Evolutionary conservation across 2,329 filamentous ascomycete genomes (phyloP).

Genomic region (Moelleriella libera): DNA sequence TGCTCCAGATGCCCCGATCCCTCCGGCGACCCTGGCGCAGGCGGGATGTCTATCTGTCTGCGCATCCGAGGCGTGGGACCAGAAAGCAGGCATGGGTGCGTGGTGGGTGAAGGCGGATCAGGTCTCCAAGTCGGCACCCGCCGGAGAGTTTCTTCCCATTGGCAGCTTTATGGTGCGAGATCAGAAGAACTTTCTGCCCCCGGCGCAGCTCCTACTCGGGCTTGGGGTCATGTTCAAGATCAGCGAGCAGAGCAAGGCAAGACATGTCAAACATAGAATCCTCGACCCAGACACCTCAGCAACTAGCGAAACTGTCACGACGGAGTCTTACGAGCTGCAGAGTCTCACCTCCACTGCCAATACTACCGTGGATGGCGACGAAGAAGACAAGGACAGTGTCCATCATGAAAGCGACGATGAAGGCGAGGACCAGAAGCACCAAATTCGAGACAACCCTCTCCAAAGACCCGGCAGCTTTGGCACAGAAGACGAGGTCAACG

Average conservation of each 20-base stretch:
- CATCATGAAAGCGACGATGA: conserved; percentile 11
- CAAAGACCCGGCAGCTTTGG: conserved; percentile 13
- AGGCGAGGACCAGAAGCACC: conserved; percentile 9
- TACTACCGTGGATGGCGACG: conserved; percentile 12
- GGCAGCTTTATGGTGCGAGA: conserved; percentile 74
- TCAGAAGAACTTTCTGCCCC: conserved; percentile 82
- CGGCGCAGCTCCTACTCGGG: conserved; percentile 74
- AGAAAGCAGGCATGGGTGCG: conserved; percentile 86
- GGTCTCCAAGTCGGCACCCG: conserved; percentile 70
- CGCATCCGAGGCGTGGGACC: conserved; percentile 86
- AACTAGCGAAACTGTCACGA: conserved; percentile 5
- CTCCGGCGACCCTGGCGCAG: conserved; percentile 81
- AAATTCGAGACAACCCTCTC: conserved; percentile 22
- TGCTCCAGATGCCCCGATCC: conserved; percentile 71
- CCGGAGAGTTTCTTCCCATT: conserved; percentile 64
- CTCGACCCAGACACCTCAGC: conserved; percentile 12
- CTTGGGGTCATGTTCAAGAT: conserved; percentile 81
- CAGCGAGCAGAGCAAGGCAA: conserved; percentile 72
- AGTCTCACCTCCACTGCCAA: conserved; percentile 7
- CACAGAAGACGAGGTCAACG: conserved; percentile 12
- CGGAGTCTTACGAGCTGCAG: conserved; percentile 6
- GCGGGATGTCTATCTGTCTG: conserved; percentile 76
- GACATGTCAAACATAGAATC: conserved; percentile 56
- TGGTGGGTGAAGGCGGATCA: conserved; percentile 92
- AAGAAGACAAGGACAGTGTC: conserved; percentile 13